These are phyloP conservation scores for Penicillium sp. DNA, from an alignment of 2,329 filamentous ascomycete genomes.

Conservation along the genomic window DNA sequence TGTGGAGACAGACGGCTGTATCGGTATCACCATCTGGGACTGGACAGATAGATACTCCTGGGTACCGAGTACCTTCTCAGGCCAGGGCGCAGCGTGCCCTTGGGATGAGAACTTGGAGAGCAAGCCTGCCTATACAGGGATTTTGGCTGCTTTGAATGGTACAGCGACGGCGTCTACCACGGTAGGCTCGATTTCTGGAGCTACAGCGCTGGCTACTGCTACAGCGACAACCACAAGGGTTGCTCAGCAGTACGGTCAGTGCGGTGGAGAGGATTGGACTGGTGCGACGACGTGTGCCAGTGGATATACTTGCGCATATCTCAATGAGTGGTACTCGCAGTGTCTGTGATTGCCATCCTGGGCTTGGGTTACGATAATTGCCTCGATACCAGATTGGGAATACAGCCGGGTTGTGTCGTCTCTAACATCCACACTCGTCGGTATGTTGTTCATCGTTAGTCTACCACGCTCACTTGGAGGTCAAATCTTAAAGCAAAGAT, in stretches of 20 bases:
- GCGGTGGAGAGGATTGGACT: slow-evolving; percentile 30
- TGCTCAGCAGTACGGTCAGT: slow-evolving; percentile 29
- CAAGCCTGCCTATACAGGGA: slow-evolving; percentile 48
- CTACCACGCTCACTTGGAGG: no score
- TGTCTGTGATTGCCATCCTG: slow-evolving; percentile 19
- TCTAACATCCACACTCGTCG: not conserved
- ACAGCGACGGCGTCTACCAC: slow-evolving; percentile 10
- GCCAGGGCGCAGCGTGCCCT: slow-evolving; percentile 44
- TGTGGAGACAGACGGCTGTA: slow-evolving; percentile 28
- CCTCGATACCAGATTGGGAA: not conserved
- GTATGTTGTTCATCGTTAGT: no score
- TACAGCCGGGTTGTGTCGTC: not conserved
- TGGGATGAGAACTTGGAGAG: slow-evolving; percentile 49
- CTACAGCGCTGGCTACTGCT: slow-evolving; percentile 10
- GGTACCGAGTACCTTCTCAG: slow-evolving; percentile 44
- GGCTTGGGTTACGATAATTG: not conserved
- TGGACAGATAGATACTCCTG: slow-evolving; percentile 49
- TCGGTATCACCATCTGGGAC: slow-evolving; percentile 43
- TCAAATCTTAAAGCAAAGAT: no score
- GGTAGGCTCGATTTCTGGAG: slow-evolving; percentile 1
- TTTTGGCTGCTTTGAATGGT: slow-evolving; percentile 29
- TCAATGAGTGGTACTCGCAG: slow-evolving; percentile 33
- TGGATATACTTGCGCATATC: slow-evolving; percentile 26
- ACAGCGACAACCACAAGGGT: slow-evolving; percentile 10
- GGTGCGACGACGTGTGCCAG: slow-evolving; percentile 28